phyloP scores from a whole-genome alignment of 1,284 basidiomycete species.

The Sporisorium scitamineum region DNA sequence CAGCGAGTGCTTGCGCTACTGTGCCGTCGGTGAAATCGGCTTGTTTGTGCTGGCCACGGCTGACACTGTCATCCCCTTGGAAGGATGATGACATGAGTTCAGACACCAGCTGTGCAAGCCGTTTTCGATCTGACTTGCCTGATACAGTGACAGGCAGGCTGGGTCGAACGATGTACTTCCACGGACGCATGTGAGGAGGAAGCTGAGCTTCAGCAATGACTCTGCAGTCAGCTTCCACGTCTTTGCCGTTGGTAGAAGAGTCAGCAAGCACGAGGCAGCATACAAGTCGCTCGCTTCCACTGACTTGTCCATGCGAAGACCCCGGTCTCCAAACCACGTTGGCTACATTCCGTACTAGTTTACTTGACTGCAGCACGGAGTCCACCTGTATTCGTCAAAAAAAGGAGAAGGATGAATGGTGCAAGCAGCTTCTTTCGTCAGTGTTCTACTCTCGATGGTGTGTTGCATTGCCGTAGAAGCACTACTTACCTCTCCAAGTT shows the following conservation, averaged over 20 bases:
- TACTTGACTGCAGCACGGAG: constrained; percentile 16
- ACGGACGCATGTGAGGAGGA: constrained; percentile 22
- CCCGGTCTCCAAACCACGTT: constrained; percentile 10
- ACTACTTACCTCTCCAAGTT: constrained; percentile 23
- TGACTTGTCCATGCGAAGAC: not conserved
- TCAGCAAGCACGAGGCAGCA: constrained; percentile 5
- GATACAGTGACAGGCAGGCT: constrained; percentile 13
- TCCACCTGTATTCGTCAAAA: constrained; percentile 4
- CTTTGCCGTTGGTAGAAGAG: not conserved
- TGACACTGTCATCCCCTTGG: not conserved
- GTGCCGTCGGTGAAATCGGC: not conserved
- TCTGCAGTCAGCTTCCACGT: constrained; percentile 22
- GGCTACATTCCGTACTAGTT: constrained; percentile 3
- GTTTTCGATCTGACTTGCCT: constrained; percentile 22
- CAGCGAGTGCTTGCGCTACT: not conserved
- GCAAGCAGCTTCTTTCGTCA: not conserved
- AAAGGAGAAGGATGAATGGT: not conserved
- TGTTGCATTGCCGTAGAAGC: too few species aligned
- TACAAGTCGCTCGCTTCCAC: constrained; percentile 12
- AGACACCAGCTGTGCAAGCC: constrained; percentile 7
- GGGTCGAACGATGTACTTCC: constrained; percentile 13
- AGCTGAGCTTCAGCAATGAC: constrained; percentile 17
- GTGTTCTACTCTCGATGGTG: not conserved
- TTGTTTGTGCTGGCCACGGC: not conserved
- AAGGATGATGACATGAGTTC: not conserved